Percentiles rank a stretch among this genome's conserved stretches.
These are phyloP conservation scores for Dryas alaskensis DNA, from an alignment of 306 rosid genomes.

Conservation along the genomic window DNA sequence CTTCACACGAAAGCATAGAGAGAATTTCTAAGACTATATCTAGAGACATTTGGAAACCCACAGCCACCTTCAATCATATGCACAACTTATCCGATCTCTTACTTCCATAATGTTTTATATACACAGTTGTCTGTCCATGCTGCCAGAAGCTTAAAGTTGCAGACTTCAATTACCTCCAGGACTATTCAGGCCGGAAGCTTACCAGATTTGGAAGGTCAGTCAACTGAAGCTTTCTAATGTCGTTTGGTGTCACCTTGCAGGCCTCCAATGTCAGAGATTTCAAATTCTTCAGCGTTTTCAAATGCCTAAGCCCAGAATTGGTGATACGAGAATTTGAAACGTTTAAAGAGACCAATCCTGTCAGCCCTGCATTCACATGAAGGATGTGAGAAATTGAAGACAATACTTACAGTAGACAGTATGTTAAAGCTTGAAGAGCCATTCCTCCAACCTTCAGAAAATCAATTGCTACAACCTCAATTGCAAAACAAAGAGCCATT, in stretches of 20 bases:
- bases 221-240: conserved; percentile 69
- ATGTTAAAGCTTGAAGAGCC: not conserved
- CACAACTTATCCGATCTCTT: conserved; percentile 6
- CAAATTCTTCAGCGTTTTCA: conserved; percentile 73
- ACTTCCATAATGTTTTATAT: conserved; percentile 16
- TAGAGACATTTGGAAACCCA: not conserved
- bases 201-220: conserved; percentile 74
- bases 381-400: conserved; percentile 14
- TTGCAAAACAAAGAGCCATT: not conserved
- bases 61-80: conserved; percentile 14
- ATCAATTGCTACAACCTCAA: not conserved
- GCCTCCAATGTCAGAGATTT: conserved; percentile 82
- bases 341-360: conserved; percentile 70
- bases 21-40: conserved; percentile 2
- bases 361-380: conserved; percentile 60
- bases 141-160: conserved; percentile 9
- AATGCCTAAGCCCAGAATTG: conserved; percentile 61
- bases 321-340: conserved; percentile 76
- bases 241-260: conserved; percentile 72
- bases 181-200: conserved; percentile 82
- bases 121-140: conserved; percentile 16
- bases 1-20: conserved; percentile 30
- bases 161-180: not conserved
- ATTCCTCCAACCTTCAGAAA: too few species aligned
- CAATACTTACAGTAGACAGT: not conserved